Evolutionary conservation across 176 grass and related monocot genomes (phyloP), one percentile per base, ranked within the genome.

Genomic region (Pontederia paniculata): DNA sequence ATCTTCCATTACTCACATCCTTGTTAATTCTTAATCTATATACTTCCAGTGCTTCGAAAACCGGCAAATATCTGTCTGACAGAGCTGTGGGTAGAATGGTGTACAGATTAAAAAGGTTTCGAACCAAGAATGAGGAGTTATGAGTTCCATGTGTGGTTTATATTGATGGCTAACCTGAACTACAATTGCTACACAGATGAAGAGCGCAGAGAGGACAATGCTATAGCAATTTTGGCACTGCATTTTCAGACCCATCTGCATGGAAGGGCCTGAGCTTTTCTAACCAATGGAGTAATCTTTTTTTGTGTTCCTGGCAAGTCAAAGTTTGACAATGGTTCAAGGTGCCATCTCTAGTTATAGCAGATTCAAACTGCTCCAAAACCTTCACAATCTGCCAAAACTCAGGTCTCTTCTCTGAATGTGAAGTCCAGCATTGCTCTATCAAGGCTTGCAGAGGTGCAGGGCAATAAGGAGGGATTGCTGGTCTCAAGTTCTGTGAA

Each of bases 311-410:
- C 66, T 81, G 69, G 69, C 64, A 74, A 48, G 51, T 81, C 60
- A 76, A 6, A 28, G 22, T 73, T 78, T 73, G 83, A 74, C 12
- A 66, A 10, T 2, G 81, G 17, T 31, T 98, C 58, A 0, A 88
- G 78, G 75, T 77, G 67, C 94, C 94, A 6, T 74, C 77, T 64
- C 84, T 74, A 12, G 23, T 68, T 8, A 98, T 42, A 19, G 72
- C 70, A 23, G 65, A 72, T 23, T 88, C 65, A 13, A 66, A 82
- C 5, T 93, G 78, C 17, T 93, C 94, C 44, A 98, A 62, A 17
- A 75, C 68, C 79, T 88, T 68, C 25, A 93, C 87, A 8, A 93
- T 82, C 61, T 88, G 77, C 94, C 94, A 98, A 63, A 93, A 98
- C 21, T 98, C 87, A 0, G 87, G 94, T 67, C 94, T 84, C 64